Conservation (phyloP, 2,329 filamentous ascomycete species). For the Aspergillus awamori region DNA sequence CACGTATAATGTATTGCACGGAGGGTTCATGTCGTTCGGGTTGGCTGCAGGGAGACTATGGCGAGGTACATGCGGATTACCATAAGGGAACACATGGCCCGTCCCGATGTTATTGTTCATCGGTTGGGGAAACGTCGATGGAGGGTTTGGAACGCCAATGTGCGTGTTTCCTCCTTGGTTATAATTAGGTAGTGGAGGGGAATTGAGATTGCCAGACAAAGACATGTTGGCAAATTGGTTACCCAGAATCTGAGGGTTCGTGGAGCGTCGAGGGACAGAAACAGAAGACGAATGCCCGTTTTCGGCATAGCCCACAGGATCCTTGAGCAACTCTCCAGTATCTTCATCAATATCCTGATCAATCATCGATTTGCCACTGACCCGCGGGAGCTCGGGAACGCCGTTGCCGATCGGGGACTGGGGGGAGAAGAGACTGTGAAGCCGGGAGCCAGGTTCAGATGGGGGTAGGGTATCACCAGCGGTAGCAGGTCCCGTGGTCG, state of each 20-base stretch:
- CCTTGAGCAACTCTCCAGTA: conserved; percentile 63
- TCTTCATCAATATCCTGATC: conserved; percentile 67
- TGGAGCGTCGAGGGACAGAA: conserved; percentile 62
- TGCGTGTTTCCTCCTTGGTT: conserved; percentile 53
- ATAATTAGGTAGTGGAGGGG: conserved; percentile 60
- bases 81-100: conserved; percentile 59
- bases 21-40: conserved; percentile 92
- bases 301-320: conserved; percentile 69
- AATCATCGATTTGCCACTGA: conserved; percentile 65
- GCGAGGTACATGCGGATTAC: conserved; percentile 60
- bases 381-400: conserved; percentile 54
- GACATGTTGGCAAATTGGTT: conserved; percentile 70
- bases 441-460: conserved; percentile 51
- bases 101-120: conserved; percentile 52
- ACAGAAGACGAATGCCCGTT: conserved; percentile 58
- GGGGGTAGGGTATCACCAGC: conserved; percentile 54
- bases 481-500: conserved; percentile 51
- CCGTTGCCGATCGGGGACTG: conserved; percentile 62
- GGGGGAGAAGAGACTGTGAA: conserved; percentile 63
- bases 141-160: conserved; percentile 54
- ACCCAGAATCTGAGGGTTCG: conserved; percentile 71
- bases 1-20: conserved; percentile 96
- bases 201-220: conserved; percentile 66
- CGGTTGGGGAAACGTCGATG: conserved; percentile 61
- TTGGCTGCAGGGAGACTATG: conserved; percentile 84